These are phyloP conservation scores for Pythium periplocum DNA, from an alignment of 352 stramenopile species.

Conservation along the genomic window DNA sequence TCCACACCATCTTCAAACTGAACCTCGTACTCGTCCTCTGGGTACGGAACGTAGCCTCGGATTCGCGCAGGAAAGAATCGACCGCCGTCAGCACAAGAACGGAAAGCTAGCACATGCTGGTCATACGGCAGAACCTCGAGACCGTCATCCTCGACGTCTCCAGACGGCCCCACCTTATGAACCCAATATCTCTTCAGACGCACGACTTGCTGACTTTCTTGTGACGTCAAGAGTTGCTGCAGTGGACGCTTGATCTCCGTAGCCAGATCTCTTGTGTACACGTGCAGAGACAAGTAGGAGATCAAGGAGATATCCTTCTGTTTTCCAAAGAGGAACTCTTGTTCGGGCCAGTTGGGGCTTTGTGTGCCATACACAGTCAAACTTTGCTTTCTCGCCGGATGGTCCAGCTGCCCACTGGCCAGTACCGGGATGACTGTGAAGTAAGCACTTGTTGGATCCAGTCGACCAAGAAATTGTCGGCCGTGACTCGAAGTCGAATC, in stretches of 20 bases:
- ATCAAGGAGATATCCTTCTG: conserved; percentile 39
- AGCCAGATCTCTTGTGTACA: conserved; percentile 53
- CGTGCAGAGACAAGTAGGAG: conserved; percentile 60
- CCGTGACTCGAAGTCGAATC: too few relatives aligned
- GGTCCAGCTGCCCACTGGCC: conserved; percentile 29
- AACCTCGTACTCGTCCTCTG: conserved; percentile 41
- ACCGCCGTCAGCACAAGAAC: conserved; percentile 40
- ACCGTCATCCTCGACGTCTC: conserved; percentile 41
- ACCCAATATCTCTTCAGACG: conserved; percentile 43
- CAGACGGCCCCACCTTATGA: conserved; percentile 44
- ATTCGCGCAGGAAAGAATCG: conserved; percentile 57
- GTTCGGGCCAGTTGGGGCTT: conserved; percentile 51
- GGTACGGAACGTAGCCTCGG: conserved; percentile 43
- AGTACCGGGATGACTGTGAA: conserved; percentile 66
- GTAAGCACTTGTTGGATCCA: conserved; percentile 39
- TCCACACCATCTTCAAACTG: conserved; percentile 52
- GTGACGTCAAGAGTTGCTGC: conserved; percentile 24
- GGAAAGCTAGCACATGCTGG: conserved; percentile 64
- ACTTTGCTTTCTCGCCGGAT: conserved; percentile 45
- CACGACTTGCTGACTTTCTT: conserved; percentile 26
- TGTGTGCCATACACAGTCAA: conserved; percentile 61
- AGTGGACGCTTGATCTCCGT: conserved; percentile 28
- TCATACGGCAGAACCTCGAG: conserved; percentile 50
- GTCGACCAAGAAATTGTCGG: conserved; percentile 3
- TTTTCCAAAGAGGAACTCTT: conserved; percentile 65